These are phyloP conservation scores for Rhipidocladum racemiflorum DNA, from an alignment of 176 grass and related monocot genomes.

Conservation along the genomic window DNA sequence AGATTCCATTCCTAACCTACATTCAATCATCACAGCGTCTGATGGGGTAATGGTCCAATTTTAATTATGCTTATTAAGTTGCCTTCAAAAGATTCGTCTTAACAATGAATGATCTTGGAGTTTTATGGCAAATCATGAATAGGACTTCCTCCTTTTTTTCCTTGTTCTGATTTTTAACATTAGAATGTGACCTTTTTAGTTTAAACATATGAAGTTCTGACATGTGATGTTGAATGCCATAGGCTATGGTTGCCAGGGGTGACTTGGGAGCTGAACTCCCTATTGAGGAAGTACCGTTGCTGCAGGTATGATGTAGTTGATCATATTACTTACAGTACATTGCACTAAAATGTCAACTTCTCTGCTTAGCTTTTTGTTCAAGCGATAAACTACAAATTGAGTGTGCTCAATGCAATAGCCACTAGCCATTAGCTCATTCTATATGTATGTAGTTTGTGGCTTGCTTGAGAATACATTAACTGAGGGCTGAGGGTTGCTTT, in stretches of 20 bases:
- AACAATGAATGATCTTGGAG: neutral
- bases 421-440: neutral
- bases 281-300: slow-evolving; percentile 88
- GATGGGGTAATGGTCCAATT: slow-evolving; percentile 72
- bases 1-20: slow-evolving; percentile 93
- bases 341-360: neutral
- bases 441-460: neutral
- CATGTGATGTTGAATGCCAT: slow-evolving; percentile 20
- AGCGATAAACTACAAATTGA: neutral
- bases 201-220: neutral
- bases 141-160: neutral
- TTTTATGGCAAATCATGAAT: slow-evolving; percentile 36
- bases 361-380: slow-evolving; percentile 14
- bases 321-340: neutral
- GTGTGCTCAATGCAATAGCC: neutral
- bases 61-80: slow-evolving; percentile 16
- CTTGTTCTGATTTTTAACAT: slow-evolving; percentile 8
- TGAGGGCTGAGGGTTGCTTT: neutral
- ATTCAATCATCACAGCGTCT: slow-evolving; percentile 95
- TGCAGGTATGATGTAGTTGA: slow-evolving; percentile 64
- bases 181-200: neutral
- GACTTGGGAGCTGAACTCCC: slow-evolving; percentile 98
- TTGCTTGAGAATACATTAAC: slow-evolving; percentile 1
- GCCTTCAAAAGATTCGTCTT: slow-evolving; percentile 12
- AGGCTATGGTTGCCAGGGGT: slow-evolving; percentile 99